These are phyloP conservation scores for Corynespora cassiicola DNA, from an alignment of 2,329 filamentous ascomycete genomes.

Conservation along the genomic window DNA sequence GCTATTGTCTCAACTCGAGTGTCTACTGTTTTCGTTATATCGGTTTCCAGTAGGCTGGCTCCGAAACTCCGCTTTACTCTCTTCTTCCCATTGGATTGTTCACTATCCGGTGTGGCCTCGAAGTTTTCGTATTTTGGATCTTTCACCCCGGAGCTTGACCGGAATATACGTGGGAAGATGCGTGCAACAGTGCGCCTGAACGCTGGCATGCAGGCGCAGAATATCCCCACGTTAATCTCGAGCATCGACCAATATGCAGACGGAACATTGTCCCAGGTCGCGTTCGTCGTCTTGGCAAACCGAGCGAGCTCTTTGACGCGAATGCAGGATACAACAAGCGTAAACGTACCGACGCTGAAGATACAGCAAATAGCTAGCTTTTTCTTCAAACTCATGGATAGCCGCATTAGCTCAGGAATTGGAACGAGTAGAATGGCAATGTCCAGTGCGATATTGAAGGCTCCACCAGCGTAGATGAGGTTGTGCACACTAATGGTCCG, in stretches of 20 bases:
- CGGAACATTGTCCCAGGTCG: constrained; percentile 39
- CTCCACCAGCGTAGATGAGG: no score
- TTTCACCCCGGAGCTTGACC: constrained; percentile 13
- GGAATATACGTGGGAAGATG: constrained; percentile 44
- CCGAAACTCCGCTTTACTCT: no score
- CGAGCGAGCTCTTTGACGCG: constrained; percentile 48
- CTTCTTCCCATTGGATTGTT: constrained; percentile 4
- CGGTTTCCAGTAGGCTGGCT: no score
- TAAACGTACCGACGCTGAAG: constrained; percentile 14
- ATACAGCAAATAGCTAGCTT: no score
- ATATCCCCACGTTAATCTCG: constrained; percentile 21
- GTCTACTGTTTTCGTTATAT: no score
- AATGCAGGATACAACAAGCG: constrained; percentile 48
- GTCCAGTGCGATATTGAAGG: constrained; percentile 17
- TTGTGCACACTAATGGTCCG: no score
- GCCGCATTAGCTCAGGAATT: constrained; percentile 15
- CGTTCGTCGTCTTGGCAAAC: constrained; percentile 49
- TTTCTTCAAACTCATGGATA: constrained; percentile 11
- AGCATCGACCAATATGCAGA: constrained; percentile 20
- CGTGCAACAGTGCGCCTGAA: constrained; percentile 19
- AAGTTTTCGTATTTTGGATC: constrained; percentile 6
- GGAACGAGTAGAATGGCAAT: constrained; percentile 12
- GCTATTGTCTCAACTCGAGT: no score
- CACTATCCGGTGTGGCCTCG: constrained; percentile 3
- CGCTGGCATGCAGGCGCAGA: constrained; percentile 25